Percentiles rank a stretch among this genome's conserved stretches.
These are phyloP conservation scores for Eudorina sp. DNA, from an alignment of 139 green algal species.

Conservation along the genomic window DNA sequence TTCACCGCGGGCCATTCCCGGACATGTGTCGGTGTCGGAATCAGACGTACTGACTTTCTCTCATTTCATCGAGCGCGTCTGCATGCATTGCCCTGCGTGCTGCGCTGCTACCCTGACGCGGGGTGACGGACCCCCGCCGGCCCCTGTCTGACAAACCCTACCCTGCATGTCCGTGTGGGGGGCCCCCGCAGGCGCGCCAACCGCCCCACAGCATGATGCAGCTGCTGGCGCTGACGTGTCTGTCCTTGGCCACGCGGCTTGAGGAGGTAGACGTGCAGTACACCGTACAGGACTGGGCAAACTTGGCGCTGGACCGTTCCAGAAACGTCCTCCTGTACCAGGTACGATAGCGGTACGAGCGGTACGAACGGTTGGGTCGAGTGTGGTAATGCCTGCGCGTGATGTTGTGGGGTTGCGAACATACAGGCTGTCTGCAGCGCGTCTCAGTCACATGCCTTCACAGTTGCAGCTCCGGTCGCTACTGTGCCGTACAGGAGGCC, in stretches of 20 bases:
- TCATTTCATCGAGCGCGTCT: too few species aligned
- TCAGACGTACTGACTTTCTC: too few species aligned
- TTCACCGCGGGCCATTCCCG: too few species aligned
- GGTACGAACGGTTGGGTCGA: too few species aligned
- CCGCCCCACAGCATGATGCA: conserved; percentile 63
- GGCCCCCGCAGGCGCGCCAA: not conserved
- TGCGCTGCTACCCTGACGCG: too few species aligned
- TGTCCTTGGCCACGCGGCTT: conserved; percentile 69
- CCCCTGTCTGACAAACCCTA: too few species aligned
- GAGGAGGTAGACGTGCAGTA: conserved; percentile 59
- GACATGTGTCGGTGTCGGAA: too few species aligned
- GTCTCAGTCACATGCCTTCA: not conserved
- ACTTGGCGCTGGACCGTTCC: not conserved
- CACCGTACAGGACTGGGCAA: not conserved
- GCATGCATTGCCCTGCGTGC: too few species aligned
- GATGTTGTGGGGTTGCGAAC: not conserved
- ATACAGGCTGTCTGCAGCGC: not conserved
- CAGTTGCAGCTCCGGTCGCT: too few species aligned
- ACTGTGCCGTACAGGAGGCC: conserved; percentile 35
- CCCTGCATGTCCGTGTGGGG: too few species aligned
- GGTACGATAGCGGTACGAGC: too few species aligned
- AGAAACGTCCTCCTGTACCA: not conserved
- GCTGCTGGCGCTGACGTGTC: conserved; percentile 70
- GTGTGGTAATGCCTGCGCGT: not conserved
- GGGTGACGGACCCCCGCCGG: too few species aligned